Evolutionary conservation across 768 basidiomycete genomes (phyloP).

Genomic region (Galerina marginata): DNA sequence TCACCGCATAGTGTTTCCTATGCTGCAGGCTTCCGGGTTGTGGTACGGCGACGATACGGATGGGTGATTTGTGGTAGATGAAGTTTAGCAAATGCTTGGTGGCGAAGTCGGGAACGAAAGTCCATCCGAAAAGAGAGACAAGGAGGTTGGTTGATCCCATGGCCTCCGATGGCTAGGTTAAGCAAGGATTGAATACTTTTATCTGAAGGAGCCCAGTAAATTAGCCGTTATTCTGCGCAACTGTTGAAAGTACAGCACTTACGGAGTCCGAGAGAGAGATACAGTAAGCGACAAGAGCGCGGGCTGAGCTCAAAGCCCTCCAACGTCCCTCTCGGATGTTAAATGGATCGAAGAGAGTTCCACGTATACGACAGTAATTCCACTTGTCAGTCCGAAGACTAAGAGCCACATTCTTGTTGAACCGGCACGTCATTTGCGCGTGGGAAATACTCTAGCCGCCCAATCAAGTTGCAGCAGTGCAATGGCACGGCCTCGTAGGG

Average conservation of each 20-base stretch:
- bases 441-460: too few species aligned
- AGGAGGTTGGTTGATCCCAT: constrained; percentile 30
- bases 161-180: background rate
- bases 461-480: too few species aligned
- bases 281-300: too few species aligned
- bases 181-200: too few species aligned
- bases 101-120: constrained; percentile 65
- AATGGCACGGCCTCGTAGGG: too few species aligned
- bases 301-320: background rate
- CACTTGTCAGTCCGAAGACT: background rate
- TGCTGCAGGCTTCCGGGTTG: constrained; percentile 49
- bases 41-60: constrained; percentile 42
- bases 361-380: constrained; percentile 9
- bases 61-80: constrained; percentile 42
- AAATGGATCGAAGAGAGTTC: background rate
- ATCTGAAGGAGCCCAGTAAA: background rate
- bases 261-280: background rate
- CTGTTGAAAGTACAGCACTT: background rate
- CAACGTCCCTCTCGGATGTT: background rate
- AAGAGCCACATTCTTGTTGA: background rate
- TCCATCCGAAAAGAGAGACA: constrained; percentile 62
- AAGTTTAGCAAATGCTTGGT: constrained; percentile 56
- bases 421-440: background rate
- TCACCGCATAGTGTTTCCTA: constrained; percentile 63
- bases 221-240: background rate